Evolutionary conservation across 768 basidiomycete genomes (phyloP), one percentile per base, ranked within the genome.

Genomic region (Candolleomyces efflorescens): DNA sequence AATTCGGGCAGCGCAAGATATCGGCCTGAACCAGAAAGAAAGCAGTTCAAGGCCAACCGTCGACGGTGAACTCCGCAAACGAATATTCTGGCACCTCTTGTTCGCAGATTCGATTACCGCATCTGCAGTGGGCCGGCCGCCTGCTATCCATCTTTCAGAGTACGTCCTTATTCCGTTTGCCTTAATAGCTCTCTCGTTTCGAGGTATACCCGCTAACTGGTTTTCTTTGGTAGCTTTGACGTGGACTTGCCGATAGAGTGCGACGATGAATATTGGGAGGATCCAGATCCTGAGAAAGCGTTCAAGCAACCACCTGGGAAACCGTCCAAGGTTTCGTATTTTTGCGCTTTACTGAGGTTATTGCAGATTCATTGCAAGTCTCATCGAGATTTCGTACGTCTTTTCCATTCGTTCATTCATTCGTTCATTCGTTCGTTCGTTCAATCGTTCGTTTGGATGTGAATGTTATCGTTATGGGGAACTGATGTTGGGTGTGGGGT

Each of bases 141-240:
- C 83, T 60, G 82, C 84, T 4, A 78, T 90, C 10, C 84, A 86
- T 48, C 86, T 90, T 60, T 86, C 86, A 65, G 88, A 89, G 82
- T 83, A 66, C 59, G 82, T 37, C 32, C 66, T n/a, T 32, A 39
- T 22, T 11, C 17, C 39, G 9, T 15, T 5, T 37, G 48, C 62
- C 26, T 49, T 44, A 13, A 12, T 5, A 5, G 9, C 11, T n/a
- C n/a, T n/a, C n/a, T n/a, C n/a, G n/a, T n/a, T n/a, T n/a, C n/a
- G n/a, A n/a, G n/a, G n/a, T n/a, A n/a, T n/a, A n/a, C n/a, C n/a
- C n/a, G n/a, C 48, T 18, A 41, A 56, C 22, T 20, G 9, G 5
- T 23, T 23, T 57, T 11, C 5, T 39, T 37, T 13, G n/a, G 58
- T 54, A 88, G 87, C 60, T 85, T 87, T 62, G 88, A 90, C 60